Evolutionary conservation across 768 basidiomycete species (phyloP), one percentile per base, ranked within the genome.

Genomic region (Amanita molliuscula): DNA sequence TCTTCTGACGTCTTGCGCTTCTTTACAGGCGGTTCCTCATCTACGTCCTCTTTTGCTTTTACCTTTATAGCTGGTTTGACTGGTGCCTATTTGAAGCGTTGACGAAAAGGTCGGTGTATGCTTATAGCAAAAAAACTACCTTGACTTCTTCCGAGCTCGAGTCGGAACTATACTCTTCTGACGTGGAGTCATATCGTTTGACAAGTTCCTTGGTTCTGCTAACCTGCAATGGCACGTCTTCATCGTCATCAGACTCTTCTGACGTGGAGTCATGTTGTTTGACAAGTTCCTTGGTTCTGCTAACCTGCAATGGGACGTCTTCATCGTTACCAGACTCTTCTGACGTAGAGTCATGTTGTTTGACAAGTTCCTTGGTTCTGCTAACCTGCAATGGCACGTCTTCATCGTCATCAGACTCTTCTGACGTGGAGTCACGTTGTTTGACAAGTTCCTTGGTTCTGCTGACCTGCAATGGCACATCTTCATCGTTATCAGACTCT

Each of bases 1-100:
- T 62, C 68, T 49, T 70, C 71, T n/a, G 72, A 68, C 0, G 70
- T 77, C 44, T 76, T 76, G 33, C 79, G 79, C 60, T 79, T 87
- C 63, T 88, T 87, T 0, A 73, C 70, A 71, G 49, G 40, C 21
- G 54, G 63, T 47, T 65, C 58, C 4, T 62, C 59, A 7, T 54
- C 50, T 36, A 59, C 51, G 20, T 45, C 49, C 42, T 9, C 35
- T n/a, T 11, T 23, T 23, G 34, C 18, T 40, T 56, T 54, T 46
- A 29, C 50, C n/a, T 51, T 48, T 9, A 2, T 21, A 20, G 13
- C 55, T 38, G 4, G 28, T 53, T 20, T 50, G 47, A 11, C 47
- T 55, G 20, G 34, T 26, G 21, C 31, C 31, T 49, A 48, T 21
- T 33, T 44, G 28, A 13, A 41, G 34, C 11, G 31, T 20, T 37